A percentile compares a stretch with the other conserved stretches of the same genome.
Conservation (phyloP, 441 rosid species). For the Melastoma candidum region DNA sequence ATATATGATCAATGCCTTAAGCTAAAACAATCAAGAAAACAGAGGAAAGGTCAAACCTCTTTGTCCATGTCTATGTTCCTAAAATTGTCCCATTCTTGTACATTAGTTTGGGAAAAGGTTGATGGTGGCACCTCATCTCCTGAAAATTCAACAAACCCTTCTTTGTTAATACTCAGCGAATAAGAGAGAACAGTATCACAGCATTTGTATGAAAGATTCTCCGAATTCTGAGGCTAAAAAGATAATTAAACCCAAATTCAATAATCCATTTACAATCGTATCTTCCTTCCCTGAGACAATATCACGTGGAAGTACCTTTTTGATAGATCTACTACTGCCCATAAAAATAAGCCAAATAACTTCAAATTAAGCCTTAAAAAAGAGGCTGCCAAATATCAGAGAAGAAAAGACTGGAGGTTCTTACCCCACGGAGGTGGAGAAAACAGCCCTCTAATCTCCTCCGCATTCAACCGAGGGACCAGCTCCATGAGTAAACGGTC, state of each 20-base stretch:
- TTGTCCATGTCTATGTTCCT: slow-evolving; percentile 92
- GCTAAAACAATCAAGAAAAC: slow-evolving; percentile 1
- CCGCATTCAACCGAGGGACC: slow-evolving; percentile 61
- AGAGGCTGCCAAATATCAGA: too few relatives aligned
- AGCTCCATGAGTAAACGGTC: slow-evolving; percentile 20
- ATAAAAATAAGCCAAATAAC: not conserved
- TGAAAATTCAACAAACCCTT: slow-evolving; percentile 25
- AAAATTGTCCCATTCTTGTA: slow-evolving; percentile 80
- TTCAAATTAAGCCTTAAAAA: too few relatives aligned
- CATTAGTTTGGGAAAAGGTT: slow-evolving; percentile 59
- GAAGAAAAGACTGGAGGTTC: not conserved
- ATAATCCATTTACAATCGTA: too few relatives aligned
- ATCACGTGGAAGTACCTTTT: too few relatives aligned
- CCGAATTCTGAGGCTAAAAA: too few relatives aligned
- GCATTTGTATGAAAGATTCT: too few relatives aligned
- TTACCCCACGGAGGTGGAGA: slow-evolving; percentile 96
- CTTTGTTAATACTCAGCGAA: not conserved
- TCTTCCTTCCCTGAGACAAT: too few relatives aligned
- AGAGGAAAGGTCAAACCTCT: slow-evolving; percentile 35
- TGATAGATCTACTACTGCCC: too few relatives aligned
- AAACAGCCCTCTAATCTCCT: slow-evolving; percentile 54
- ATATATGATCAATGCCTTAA: too few relatives aligned
- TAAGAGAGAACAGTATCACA: too few relatives aligned
- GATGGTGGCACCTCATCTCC: slow-evolving; percentile 86
- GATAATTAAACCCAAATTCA: too few relatives aligned